Evolutionary conservation across 2,329 filamentous ascomycete species (phyloP).

Genomic region (Parafenestella ontariensis): DNA sequence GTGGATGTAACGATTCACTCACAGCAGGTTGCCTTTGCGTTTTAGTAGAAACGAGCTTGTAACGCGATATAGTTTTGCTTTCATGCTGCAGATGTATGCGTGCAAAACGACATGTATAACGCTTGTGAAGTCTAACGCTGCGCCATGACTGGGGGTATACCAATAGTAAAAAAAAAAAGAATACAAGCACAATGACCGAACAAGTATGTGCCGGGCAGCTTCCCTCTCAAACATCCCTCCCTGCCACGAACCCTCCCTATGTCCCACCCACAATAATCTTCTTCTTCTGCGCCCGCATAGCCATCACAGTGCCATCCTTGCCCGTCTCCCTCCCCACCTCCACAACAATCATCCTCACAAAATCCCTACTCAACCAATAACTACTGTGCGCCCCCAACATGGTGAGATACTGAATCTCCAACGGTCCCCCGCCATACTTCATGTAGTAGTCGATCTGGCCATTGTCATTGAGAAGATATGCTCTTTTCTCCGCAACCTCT

Average conservation of each 20-base stretch:
- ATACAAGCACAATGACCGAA: no score
- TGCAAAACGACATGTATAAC: no score
- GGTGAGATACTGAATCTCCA: constrained; percentile 95
- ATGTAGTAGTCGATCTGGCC: constrained; percentile 94
- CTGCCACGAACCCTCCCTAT: background rate
- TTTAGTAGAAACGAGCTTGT: no score
- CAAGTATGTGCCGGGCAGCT: no score
- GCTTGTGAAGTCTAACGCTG: no score
- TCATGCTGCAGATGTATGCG: no score
- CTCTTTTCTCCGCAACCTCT: constrained; percentile 88
- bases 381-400: constrained; percentile 96
- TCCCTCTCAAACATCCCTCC: background rate
- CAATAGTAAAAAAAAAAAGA: no score
- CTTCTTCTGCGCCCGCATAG: constrained; percentile 64
- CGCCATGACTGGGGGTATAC: no score
- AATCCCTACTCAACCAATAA: constrained; percentile 89
- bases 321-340: constrained; percentile 83
- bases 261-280: constrained; percentile 16
- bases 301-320: constrained; percentile 62
- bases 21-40: no score
- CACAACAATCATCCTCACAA: constrained; percentile 87
- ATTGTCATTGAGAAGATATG: constrained; percentile 90
- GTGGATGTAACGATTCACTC: no score
- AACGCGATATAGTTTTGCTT: no score
- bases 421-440: constrained; percentile 79